phyloP scores from a whole-genome alignment of 225 moss, liverwort and hornwort species.

The Pleurozium schreberi region DNA sequence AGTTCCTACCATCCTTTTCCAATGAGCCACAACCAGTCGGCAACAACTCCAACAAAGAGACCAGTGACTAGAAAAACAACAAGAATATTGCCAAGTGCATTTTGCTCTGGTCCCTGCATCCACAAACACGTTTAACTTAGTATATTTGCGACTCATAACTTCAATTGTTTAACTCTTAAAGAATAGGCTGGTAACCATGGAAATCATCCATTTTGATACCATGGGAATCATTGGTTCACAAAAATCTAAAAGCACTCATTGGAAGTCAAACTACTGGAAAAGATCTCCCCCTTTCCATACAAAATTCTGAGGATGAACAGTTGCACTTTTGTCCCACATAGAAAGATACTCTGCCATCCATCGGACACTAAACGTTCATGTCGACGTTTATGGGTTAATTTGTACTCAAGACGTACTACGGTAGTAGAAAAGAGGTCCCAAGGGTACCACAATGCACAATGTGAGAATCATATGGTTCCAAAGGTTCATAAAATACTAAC shows the following conservation, averaged over 20 bases:
- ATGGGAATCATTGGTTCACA: too few relatives aligned
- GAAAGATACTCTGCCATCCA: too few relatives aligned
- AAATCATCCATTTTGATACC: too few relatives aligned
- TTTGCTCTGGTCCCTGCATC: slow-evolving; percentile 82
- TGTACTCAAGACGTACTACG: too few relatives aligned
- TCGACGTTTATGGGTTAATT: too few relatives aligned
- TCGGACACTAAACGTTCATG: too few relatives aligned
- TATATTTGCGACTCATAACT: not conserved
- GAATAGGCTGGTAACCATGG: too few relatives aligned
- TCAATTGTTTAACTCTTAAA: not conserved
- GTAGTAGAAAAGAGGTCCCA: not conserved
- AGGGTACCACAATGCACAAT: not conserved
- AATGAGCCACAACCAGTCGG: slow-evolving; percentile 91
- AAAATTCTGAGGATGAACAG: too few relatives aligned
- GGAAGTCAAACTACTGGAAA: too few relatives aligned
- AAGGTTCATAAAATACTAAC: not conserved
- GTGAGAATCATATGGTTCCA: not conserved
- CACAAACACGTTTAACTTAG: not conserved
- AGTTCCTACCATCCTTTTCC: slow-evolving; percentile 65
- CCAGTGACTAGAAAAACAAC: slow-evolving; percentile 55
- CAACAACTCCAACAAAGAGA: slow-evolving; percentile 53
- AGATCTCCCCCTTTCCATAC: too few relatives aligned
- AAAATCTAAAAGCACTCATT: too few relatives aligned
- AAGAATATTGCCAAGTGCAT: slow-evolving; percentile 74
- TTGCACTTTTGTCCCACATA: too few relatives aligned